A percentile compares a stretch with the other conserved stretches of the same genome.
Conservation (phyloP, 2,329 filamentous ascomycete species). For the Alternaria burnsii region DNA sequence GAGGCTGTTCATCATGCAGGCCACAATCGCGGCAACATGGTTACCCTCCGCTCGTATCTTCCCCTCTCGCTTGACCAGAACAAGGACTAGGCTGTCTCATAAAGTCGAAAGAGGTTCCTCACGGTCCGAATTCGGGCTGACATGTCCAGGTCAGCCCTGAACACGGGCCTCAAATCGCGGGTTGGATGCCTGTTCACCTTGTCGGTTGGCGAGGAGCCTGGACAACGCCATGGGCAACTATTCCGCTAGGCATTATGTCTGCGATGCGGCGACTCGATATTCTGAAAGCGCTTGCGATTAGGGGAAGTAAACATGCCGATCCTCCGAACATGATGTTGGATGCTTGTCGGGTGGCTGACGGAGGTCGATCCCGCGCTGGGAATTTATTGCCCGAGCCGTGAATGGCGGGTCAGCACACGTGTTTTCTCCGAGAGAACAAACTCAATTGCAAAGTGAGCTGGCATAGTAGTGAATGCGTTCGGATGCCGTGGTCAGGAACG, state of each 20-base stretch:
- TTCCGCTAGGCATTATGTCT: not conserved
- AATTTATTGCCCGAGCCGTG: slow-evolving; percentile 9
- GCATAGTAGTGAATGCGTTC: not conserved
- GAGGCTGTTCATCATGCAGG: slow-evolving; percentile 5
- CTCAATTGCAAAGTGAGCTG: not conserved
- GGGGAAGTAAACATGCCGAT: slow-evolving; percentile 5
- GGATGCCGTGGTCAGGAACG: not conserved
- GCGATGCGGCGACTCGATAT: slow-evolving; percentile 5
- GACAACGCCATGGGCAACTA: not conserved
- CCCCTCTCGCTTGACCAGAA: slow-evolving; percentile 7
- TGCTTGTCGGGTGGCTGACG: slow-evolving; percentile 9
- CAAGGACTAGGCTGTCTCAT: slow-evolving; percentile 13
- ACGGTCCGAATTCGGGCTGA: slow-evolving; percentile 17
- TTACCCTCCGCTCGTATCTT: slow-evolving; percentile 2
- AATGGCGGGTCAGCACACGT: not conserved
- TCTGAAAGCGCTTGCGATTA: not conserved
- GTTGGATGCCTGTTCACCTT: not conserved
- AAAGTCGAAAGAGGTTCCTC: slow-evolving; percentile 1
- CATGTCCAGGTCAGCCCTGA: slow-evolving; percentile 3
- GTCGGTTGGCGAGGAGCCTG: not conserved
- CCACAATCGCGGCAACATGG: slow-evolving; percentile 5
- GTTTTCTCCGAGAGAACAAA: not conserved
- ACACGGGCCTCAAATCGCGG: slow-evolving; percentile 6
- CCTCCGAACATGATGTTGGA: not conserved
- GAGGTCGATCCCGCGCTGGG: slow-evolving; percentile 1